Base-by-base conservation (phyloP, 2,329 filamentous ascomycete genomes). In the Alternaria panax region DNA sequence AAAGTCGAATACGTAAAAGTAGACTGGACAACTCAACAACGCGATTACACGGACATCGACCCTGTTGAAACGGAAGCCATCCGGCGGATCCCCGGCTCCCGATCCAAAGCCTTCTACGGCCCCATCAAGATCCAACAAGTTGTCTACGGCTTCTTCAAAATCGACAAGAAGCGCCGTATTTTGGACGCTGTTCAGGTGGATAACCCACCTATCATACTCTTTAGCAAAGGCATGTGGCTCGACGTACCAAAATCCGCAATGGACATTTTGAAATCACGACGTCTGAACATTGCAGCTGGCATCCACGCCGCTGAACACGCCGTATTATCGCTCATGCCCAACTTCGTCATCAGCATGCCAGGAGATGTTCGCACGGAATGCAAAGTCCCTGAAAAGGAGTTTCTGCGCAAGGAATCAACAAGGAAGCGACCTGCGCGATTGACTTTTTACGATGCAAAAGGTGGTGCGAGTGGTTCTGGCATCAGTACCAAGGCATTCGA, bases 221-320 rank as follows among this genome's bases (percentile, higher is more conserved):
- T 89, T 73, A 91, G 88, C 70, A 96, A 95, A 75, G 95, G 93
- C 38, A 92, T 97, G 88, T 99, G 95, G 95, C 86, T 98, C 14
- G 94, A 98, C 74, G 88, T 99, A 2, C 94, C 95, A 0, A 89
- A 88, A 62, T 78, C 77, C 1, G 93, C 93, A 0, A 85, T 98
- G 6, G 87, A 92, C 14, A 93, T 97, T 41, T 84, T 99, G 1
- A 85, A 89, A 40, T 85, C 85, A 0, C 84, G 89, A 7, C 83
- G 88, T 0, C 82, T 98, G 30, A 92, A 97, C 75, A 85, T 94
- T 9, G 94, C 92, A 0, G 95, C 90, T 0, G 92, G 92, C 0
- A 97, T 99, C 58, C 95, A 98, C 74, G 94, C 94, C 0, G 94
- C 95, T 2, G 93, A 98, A 79, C 95, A 99, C 76, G 93, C 93